Base-by-base conservation (phyloP, 2,329 filamentous ascomycete species). In the Aspergillus vadensis region DNA sequence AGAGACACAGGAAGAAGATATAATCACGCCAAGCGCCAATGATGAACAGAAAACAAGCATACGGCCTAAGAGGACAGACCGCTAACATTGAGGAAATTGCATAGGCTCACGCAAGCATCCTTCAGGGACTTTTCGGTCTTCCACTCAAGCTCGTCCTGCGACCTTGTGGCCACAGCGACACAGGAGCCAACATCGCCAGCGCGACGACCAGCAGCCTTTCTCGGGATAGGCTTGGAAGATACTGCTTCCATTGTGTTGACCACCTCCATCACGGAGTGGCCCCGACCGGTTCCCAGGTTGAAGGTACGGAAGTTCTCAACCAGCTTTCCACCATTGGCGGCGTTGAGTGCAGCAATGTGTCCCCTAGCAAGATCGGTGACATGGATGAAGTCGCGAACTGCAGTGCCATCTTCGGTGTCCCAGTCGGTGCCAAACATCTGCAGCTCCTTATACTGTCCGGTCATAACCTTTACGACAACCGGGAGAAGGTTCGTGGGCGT, bases 371-470 rank as follows among this genome's bases (percentile, higher is more conserved):
- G 80, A 71, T 89, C 87, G 15, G 82, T 83, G 39, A 89, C 87
- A 65, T 89, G 87, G 63, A 89, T 88, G 69, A 88, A 90, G 72
- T 90, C 87, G 44, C 87, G 83, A 43, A 89, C 81, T 1, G 86
- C 86, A 0, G 87, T 89, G 15, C 87, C 87, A 66, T 90, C 87
- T 4, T 79, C 76, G 0, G 87, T 89, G 58, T 86, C 81, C 82
- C 86, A 90, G 72, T 90, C 86, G 2, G 80, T 81, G 7, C 87
- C 87, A 64, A 86, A 89, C 56, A 89, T 82, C 53, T 84, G 79
- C n/a, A 89, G 77, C 48, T 82, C 78, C 4, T 78, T 68, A 51
- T 81, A 80, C 38, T 80, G 74, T 1, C 86, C 85, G 0, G 82
- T 85, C 67, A 88, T 79, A 7, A 88, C 86, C 56, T 85, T 84